Evolutionary conservation across 495 filamentous ascomycete species (phyloP), one percentile per base, ranked within the genome.

Genomic region (Penicillium psychrofluorescens): DNA sequence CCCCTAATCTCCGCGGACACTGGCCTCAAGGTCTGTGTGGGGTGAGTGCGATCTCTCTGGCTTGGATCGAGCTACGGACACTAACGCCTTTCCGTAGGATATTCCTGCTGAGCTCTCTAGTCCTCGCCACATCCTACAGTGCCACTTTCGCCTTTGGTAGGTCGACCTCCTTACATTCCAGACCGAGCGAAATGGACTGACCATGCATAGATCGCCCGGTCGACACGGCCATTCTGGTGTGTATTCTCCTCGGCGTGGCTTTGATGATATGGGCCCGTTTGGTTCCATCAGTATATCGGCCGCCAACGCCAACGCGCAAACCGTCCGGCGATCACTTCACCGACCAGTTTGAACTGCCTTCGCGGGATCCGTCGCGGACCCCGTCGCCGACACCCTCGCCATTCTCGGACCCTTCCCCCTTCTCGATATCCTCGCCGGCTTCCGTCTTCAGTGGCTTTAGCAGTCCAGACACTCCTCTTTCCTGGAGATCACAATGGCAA

Each of bases 131-230:
- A 10, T 62, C 64, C 9, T 64, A 69, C 35, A 55, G 54, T 38
- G 58, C 66, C 32, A 70, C 64, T 11, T 71, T 61, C 38, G 66
- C 59, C 41, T 71, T 70, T 48, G 68, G 68, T 71, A 42, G 49
- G 63, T 54, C 35, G 14, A n/a, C 8, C 16, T n/a, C n/a, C 29
- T 4, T 31, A 5, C 11, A 35, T 9, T 10, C 22, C 30, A 36
- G 30, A 35, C 7, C 7, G 27, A 30, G 49, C 13, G 43, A 34
- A 38, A 35, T 51, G 54, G 33, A 59, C 41, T 8, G 11, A 11
- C 15, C 40, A 35, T 43, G 10, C 46, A 13, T 36, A 76, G 71
- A 68, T 46, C 68, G 66, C 36, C 70, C 71, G 11, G 43, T 71
- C 16, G 62, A 60, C 32, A 64, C 69, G 13, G 57, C 58, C 11